Evolutionary conservation across 2,329 filamentous ascomycete species (phyloP).

Genomic region (Cladosporium sp.): DNA sequence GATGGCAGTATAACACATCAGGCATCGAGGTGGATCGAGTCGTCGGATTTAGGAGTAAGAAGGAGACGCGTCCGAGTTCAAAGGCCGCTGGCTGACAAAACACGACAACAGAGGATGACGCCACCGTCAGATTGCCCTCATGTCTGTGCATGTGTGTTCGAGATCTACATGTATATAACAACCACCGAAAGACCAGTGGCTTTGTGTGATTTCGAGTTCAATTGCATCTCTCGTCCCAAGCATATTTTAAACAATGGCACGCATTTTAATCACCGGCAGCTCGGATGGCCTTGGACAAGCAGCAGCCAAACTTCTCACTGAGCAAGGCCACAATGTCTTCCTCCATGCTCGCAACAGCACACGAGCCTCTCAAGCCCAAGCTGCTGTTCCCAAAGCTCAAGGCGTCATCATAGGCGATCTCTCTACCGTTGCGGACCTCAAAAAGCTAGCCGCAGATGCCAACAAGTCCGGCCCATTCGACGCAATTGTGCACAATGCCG

Average conservation of each 20-base stretch:
- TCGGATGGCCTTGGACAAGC: conserved; percentile 58
- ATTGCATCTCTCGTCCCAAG: neutral
- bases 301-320: conserved; percentile 52
- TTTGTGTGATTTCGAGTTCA: neutral
- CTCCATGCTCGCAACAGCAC: conserved; percentile 59
- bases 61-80: neutral
- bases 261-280: conserved; percentile 58
- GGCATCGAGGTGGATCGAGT: neutral
- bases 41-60: neutral
- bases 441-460: conserved; percentile 52
- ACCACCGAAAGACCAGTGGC: neutral
- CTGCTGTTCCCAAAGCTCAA: conserved; percentile 52
- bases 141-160: too few species aligned
- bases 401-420: conserved; percentile 56
- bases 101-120: neutral
- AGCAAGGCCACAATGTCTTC: conserved; percentile 56
- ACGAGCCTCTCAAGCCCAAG: conserved; percentile 52
- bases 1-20: neutral
- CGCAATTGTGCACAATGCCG: conserved; percentile 60
- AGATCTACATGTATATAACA: neutral
- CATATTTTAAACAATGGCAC: conserved; percentile 40
- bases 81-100: neutral
- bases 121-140: neutral
- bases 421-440: conserved; percentile 52
- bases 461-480: conserved; percentile 55